Percentiles rank a stretch among this genome's conserved stretches.
phyloP scores from a whole-genome alignment of 2,329 filamentous ascomycete species.

The Calonectria honghensis region DNA sequence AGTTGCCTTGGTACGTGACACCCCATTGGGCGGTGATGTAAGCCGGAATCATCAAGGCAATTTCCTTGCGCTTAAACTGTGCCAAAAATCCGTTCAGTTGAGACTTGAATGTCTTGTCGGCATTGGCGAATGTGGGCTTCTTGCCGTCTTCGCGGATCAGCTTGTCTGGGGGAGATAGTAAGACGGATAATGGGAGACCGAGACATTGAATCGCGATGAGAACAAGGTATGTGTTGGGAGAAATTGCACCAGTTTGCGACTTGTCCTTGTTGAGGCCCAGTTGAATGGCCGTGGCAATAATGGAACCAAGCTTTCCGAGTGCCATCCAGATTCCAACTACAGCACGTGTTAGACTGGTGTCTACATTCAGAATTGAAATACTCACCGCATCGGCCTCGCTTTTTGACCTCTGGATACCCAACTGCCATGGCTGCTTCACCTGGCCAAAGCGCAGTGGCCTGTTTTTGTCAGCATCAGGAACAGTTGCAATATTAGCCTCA shows the following conservation, averaged over 20 bases:
- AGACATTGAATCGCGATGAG: conserved; percentile 12
- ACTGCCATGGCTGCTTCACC: conserved; percentile 10
- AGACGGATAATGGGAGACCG: not conserved
- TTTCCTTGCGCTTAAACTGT: conserved; percentile 21
- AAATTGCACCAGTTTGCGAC: conserved; percentile 1
- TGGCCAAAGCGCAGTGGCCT: conserved; percentile 14
- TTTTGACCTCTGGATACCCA: not conserved
- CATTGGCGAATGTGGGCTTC: conserved; percentile 10
- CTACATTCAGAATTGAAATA: not conserved
- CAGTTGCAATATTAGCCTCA: not conserved
- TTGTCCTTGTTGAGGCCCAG: conserved; percentile 14
- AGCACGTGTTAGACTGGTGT: not conserved
- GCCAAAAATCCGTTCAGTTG: not conserved
- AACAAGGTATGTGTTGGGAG: conserved; percentile 13
- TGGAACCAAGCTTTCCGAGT: conserved; percentile 10
- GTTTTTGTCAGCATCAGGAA: not conserved
- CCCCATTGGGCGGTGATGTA: conserved; percentile 27
- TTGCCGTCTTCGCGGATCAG: conserved; percentile 10
- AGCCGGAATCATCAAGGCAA: conserved; percentile 14
- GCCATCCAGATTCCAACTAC: conserved; percentile 14
- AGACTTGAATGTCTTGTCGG: conserved; percentile 4
- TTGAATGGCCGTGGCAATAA: conserved; percentile 12
- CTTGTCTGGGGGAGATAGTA: conserved; percentile 1
- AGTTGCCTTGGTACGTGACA: conserved; percentile 24
- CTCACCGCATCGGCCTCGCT: conserved; percentile 2